Conservation (phyloP, 495 filamentous ascomycete genomes). For the Neurospora hispaniola region DNA sequence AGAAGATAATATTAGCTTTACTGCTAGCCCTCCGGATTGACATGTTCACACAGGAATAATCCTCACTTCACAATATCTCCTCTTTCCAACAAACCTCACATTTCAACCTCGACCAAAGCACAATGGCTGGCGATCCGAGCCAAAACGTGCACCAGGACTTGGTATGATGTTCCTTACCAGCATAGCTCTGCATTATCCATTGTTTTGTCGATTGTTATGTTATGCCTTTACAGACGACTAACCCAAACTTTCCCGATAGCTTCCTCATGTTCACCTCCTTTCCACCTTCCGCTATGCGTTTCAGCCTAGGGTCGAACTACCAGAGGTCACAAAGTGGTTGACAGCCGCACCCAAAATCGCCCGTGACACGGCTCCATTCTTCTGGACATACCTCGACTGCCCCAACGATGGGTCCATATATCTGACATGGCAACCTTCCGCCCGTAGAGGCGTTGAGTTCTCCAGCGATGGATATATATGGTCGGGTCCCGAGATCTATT, state of each 20-base stretch:
- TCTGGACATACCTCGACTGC: constrained; percentile 81
- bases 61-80: not conserved
- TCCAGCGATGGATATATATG: constrained; percentile 89
- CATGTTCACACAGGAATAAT: not conserved
- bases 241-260: constrained; percentile 31
- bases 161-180: constrained; percentile 12
- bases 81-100: not conserved
- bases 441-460: constrained; percentile 54
- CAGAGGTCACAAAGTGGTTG: constrained; percentile 67
- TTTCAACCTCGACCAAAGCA: not conserved
- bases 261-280: constrained; percentile 78
- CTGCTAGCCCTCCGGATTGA: not conserved
- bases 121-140: constrained; percentile 24
- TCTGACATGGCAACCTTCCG: constrained; percentile 75
- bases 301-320: constrained; percentile 52
- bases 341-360: constrained; percentile 69
- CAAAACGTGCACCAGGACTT: constrained; percentile 27
- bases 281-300: constrained; percentile 65
- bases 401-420: constrained; percentile 72
- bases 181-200: not conserved
- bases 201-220: not conserved
- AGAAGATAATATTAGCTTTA: not conserved
- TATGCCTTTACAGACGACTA: constrained; percentile 1
- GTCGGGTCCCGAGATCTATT: constrained; percentile 65
- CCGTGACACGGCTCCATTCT: constrained; percentile 65